Evolutionary conservation across 495 filamentous ascomycete genomes (phyloP), one percentile per base, ranked within the genome.

Genomic region (Aspergillus campestris): DNA sequence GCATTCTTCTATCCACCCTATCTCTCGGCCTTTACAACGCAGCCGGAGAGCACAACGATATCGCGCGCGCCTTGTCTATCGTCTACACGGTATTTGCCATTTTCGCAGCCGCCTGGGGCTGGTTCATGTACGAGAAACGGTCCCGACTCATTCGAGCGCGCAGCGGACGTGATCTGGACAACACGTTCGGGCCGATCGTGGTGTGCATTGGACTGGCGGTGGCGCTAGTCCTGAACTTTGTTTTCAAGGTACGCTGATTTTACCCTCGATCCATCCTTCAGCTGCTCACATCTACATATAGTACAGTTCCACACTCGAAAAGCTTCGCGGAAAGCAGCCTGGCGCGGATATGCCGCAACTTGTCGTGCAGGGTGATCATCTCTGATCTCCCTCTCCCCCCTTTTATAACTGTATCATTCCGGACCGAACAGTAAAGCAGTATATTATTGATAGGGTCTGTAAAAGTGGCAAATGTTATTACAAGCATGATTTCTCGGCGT

Each of bases 161-260:
- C 44, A 94, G 88, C 64, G 89, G 89, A 13, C 87, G 81, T 60
- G 92, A 97, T 56, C 88, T 98, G 63, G 91, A 98, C 62, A 92
- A 86, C 53, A 66, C 84, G 49, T 51, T 87, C 40, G 92, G 92
- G 3, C 92, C 94, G 14, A 57, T 95, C 41, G 76, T 94, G 2
- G 81, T 97, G 36, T 90, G 86, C 58, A 62, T 83, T 30, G 87
- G 89, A 15, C 60, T 98, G 54, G 78, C 84, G 32, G 58, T 86
- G 34, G 89, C 89, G 40, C 65, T 98, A 51, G 72, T 84, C 38
- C 59, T 95, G 56, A 97, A 98, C 67, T 95, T 97, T 72, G 77
- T 72, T 11, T 88, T 98, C 61, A 87, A 91, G 68, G 68, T 73
- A 51, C 18, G 62, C 18, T 24, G 18, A 24, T 47, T 10, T 32